Conservation (phyloP, 1,139 yeast species). For the Hyphopichia pseudoburtonii region DNA sequence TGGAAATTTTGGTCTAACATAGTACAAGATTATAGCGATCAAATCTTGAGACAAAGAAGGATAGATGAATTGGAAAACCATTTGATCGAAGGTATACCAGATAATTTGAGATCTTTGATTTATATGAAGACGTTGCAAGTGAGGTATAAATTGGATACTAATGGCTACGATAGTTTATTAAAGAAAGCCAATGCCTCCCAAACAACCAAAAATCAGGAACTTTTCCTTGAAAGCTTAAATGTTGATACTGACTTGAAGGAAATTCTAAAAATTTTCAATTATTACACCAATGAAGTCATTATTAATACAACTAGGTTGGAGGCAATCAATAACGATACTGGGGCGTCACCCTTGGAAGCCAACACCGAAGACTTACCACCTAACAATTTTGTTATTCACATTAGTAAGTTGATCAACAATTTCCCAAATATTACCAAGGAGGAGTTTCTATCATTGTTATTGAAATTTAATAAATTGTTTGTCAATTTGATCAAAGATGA, state of each 20-base stretch:
- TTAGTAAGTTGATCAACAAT: conserved; percentile 19
- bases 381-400: conserved; percentile 23
- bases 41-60: conserved; percentile 16
- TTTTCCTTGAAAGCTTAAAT: conserved; percentile 20
- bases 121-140: conserved; percentile 37
- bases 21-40: conserved; percentile 15
- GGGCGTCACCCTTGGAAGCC: conserved; percentile 9
- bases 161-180: conserved; percentile 30
- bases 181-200: conserved; percentile 24
- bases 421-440: conserved; percentile 26
- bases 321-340: conserved; percentile 12
- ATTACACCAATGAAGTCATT: conserved; percentile 30
- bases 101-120: conserved; percentile 25
- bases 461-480: conserved; percentile 35
- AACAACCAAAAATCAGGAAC: conserved; percentile 15
- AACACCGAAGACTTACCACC: conserved; percentile 18
- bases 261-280: conserved; percentile 32
- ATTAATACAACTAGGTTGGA: conserved; percentile 12
- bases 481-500: conserved; percentile 32
- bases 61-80: conserved; percentile 25
- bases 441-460: conserved; percentile 32
- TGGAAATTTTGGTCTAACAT: conserved; percentile 25
- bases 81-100: conserved; percentile 36
- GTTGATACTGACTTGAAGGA: conserved; percentile 23
- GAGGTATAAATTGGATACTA: conserved; percentile 29